A percentile compares a stretch with the other conserved stretches of the same genome.
phyloP scores from a whole-genome alignment of 768 basidiomycete genomes.

The Trametes gibbosa region DNA sequence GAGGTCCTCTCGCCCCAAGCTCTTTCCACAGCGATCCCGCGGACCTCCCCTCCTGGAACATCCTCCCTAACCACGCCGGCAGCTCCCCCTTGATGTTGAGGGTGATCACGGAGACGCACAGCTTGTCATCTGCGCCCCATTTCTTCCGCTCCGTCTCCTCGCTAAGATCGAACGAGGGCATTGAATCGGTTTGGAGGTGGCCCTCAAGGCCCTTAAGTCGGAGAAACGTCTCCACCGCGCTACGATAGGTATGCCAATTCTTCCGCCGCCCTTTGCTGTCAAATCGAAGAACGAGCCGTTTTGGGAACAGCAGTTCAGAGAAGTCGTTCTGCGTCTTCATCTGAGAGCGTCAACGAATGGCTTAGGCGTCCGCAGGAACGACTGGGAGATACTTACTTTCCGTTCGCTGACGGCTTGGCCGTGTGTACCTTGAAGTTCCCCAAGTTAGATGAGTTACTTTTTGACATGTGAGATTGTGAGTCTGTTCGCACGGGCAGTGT shows the following conservation, averaged over 20 bases:
- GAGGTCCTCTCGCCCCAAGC: not conserved
- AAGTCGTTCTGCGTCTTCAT: not conserved
- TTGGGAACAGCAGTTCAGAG: not conserved
- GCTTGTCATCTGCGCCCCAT: not conserved
- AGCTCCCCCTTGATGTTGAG: not conserved
- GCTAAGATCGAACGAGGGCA: not conserved
- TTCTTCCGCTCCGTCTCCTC: not conserved
- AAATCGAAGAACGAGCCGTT: not conserved
- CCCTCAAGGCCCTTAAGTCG: not conserved
- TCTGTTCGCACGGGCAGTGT: no score
- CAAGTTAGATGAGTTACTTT: no score
- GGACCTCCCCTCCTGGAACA: not conserved
- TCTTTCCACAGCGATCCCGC: not conserved
- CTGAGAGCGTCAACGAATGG: not conserved
- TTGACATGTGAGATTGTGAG: no score
- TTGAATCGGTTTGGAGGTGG: not conserved
- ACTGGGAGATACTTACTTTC: no score
- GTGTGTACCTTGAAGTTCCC: no score
- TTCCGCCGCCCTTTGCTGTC: not conserved
- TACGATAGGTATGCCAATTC: not conserved
- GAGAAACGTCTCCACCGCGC: not conserved
- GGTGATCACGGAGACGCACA: not conserved
- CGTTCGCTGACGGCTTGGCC: no score
- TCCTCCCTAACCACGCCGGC: not conserved
- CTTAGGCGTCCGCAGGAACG: no score